phyloP scores from a whole-genome alignment of 163 green algal species.

The Smithsoniella earleae region DNA sequence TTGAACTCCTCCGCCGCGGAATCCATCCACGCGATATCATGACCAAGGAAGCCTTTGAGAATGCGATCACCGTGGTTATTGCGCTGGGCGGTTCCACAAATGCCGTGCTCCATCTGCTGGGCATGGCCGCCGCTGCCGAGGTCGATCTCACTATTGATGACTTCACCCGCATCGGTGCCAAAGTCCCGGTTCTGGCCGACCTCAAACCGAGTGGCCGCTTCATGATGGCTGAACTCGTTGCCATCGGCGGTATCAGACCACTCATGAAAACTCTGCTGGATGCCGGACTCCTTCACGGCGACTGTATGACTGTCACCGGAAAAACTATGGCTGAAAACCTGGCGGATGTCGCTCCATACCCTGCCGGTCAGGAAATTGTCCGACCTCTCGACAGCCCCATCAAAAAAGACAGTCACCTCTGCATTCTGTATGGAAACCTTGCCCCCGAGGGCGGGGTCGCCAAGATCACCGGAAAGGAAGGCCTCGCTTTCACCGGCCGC shows the following conservation, averaged over 20 bases:
- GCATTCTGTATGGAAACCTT: conserved; percentile 95
- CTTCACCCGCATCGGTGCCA: conserved; percentile 73
- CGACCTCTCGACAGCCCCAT: conserved; percentile 83
- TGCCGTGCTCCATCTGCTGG: conserved; percentile 96
- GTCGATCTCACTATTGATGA: conserved; percentile 81
- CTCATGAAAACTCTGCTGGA: conserved; percentile 93
- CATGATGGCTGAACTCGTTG: conserved; percentile 98
- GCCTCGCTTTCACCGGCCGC: conserved; percentile 73
- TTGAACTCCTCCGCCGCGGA: too few species aligned
- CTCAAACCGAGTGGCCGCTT: conserved; percentile 90
- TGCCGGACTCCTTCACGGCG: conserved; percentile 80
- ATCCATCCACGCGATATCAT: too few species aligned
- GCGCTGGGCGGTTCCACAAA: conserved; percentile 92
- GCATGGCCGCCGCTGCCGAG: conserved; percentile 72
- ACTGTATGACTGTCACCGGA: conserved; percentile 79
- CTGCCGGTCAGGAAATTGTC: conserved; percentile 92
- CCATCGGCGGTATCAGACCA: conserved; percentile 88
- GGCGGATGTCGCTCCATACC: too few species aligned
- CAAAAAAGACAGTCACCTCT: conserved; percentile 54
- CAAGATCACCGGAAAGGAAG: conserved; percentile 99
- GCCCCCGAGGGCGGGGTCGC: conserved; percentile 84
- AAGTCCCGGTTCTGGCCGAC: conserved; percentile 89
- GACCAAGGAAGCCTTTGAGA: conserved; percentile 81
- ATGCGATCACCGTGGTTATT: conserved; percentile 88
- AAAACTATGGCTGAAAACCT: conserved; percentile 95